A percentile compares a stretch with the other conserved stretches of the same genome.
Conservation (phyloP, 2,329 filamentous ascomycete genomes). For the Diaporthe sp. region DNA sequence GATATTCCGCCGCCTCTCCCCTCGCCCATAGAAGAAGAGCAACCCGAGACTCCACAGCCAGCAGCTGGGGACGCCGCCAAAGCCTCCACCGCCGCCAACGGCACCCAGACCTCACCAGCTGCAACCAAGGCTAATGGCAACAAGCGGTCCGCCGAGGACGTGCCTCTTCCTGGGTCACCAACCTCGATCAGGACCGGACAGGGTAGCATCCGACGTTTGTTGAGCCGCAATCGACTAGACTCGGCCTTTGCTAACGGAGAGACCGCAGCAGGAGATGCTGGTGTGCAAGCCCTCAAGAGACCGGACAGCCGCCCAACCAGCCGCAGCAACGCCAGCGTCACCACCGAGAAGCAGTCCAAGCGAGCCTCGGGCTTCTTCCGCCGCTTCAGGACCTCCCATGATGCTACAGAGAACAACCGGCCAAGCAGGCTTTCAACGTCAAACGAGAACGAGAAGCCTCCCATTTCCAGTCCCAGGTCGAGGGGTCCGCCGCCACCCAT, state of each 20-base stretch:
- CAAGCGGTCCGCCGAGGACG: slow-evolving; percentile 64
- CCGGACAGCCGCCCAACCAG: slow-evolving; percentile 59
- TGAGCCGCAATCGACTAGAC: slow-evolving; percentile 69
- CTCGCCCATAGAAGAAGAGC: slow-evolving; percentile 64
- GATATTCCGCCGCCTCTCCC: slow-evolving; percentile 70
- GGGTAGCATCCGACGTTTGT: slow-evolving; percentile 69
- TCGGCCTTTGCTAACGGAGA: slow-evolving; percentile 64
- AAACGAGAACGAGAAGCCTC: slow-evolving; percentile 44
- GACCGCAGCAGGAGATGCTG: slow-evolving; percentile 50
- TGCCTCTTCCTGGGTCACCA: slow-evolving; percentile 61
- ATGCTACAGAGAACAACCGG: slow-evolving; percentile 48
- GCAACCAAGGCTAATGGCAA: slow-evolving; percentile 52
- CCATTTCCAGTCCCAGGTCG: slow-evolving; percentile 48
- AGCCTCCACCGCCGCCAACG: slow-evolving; percentile 51
- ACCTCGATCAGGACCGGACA: slow-evolving; percentile 61
- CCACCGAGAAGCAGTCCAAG: slow-evolving; percentile 67
- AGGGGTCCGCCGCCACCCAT: slow-evolving; percentile 68
- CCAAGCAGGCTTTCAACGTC: slow-evolving; percentile 58
- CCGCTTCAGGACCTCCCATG: slow-evolving; percentile 59
- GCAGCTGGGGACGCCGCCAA: slow-evolving; percentile 40
- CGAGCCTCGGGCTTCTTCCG: slow-evolving; percentile 72
- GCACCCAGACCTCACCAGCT: slow-evolving; percentile 48
- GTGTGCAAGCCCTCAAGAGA: slow-evolving; percentile 46
- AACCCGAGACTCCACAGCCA: slow-evolving; percentile 52
- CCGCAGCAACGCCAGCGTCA: slow-evolving; percentile 61